Evolutionary conservation across 164 flowering plant species (phyloP), one percentile per base, ranked within the genome.

Genomic region (Chimonanthus praecox): DNA sequence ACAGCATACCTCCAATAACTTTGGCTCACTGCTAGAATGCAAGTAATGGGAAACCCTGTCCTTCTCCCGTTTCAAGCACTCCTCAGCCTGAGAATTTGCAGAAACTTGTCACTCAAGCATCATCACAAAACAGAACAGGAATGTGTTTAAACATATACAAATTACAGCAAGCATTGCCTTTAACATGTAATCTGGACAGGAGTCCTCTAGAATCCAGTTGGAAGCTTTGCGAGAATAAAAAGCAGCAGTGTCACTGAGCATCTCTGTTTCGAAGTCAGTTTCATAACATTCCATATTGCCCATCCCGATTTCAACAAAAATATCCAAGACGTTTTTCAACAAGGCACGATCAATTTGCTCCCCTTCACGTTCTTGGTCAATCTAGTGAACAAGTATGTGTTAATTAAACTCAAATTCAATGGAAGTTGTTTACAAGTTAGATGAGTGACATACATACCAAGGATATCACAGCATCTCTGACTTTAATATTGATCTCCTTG

Each of bases 301-400:
- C 94, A 91, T 91, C n/a, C 96, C 96, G 67, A 89, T 88, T 74
- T 88, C 93, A 61, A 92, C 94, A 81, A 85, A 91, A 72, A 92
- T 89, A 75, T 87, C 96, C 63, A 91, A 69, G 11, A 89, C 87
- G 80, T 90, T 92, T 81, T 92, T 90, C 74, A 92, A 77, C 67
- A 92, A 77, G 70, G 93, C 90, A 66, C 92, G 78, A 67, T 90
- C 94, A 75, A 92, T 90, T 80, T 88, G 94, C 86, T 88, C 94
- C 84, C 80, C 80, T 18, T 78, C 77, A n/a, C 77, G 77, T 63
- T 78, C 80, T 71, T 68, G 72, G 47, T 76, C 75, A 58, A 76
- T 76, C 78, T 76, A 48, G 16, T 46, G 20, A 18, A 44, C 11
- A 45, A 44, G 7, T 10, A 66, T 44, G 44, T 47, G 47, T 66